phyloP scores from a whole-genome alignment of 768 basidiomycete species.

The Hortiboletus campestris region DNA sequence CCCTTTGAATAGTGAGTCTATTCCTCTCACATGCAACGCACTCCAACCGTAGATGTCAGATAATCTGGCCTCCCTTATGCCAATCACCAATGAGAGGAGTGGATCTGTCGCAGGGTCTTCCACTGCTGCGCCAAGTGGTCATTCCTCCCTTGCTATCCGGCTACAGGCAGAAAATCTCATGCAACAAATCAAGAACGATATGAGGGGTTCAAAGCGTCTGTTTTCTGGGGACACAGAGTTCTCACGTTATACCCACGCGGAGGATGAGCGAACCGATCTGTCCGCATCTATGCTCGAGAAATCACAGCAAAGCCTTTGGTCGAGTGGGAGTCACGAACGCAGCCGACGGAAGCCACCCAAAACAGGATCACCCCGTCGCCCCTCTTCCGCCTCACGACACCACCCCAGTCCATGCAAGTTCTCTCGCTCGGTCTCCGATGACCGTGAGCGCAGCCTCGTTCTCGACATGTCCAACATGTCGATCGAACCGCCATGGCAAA shows the following conservation, averaged over 20 bases:
- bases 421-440: constrained; percentile 40
- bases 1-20: constrained; percentile 16
- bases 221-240: constrained; percentile 66
- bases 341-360: constrained; percentile 23
- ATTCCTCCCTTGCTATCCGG: constrained; percentile 68
- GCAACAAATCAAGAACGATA: constrained; percentile 81
- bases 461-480: constrained; percentile 46
- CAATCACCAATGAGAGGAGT: constrained; percentile 16
- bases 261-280: constrained; percentile 14
- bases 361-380: constrained; percentile 30
- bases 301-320: constrained; percentile 28
- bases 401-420: constrained; percentile 45
- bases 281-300: constrained; percentile 14
- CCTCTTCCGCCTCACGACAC: constrained; percentile 36
- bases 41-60: constrained; percentile 12
- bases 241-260: constrained; percentile 37
- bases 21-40: neutral
- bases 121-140: constrained; percentile 36
- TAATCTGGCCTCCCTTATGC: constrained; percentile 10
- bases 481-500: constrained; percentile 37
- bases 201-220: constrained; percentile 64
- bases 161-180: constrained; percentile 77
- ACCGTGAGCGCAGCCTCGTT: constrained; percentile 40
- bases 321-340: constrained; percentile 30
- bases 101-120: constrained; percentile 26